Evolutionary conservation across 2,329 filamentous ascomycete species (phyloP).

Genomic region (Pseudocercospora vitis): DNA sequence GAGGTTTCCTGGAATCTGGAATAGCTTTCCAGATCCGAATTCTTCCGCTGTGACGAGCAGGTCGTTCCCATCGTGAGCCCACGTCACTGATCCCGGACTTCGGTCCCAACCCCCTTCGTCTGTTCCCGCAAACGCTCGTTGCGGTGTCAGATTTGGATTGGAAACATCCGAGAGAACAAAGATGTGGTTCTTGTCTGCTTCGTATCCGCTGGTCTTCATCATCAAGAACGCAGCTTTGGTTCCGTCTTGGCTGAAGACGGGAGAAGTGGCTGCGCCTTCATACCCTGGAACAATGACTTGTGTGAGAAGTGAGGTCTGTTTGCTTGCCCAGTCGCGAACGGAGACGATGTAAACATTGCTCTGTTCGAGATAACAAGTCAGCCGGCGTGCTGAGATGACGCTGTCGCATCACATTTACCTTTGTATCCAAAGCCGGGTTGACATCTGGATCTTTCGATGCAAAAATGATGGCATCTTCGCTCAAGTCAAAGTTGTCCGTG

Average conservation of each 20-base stretch:
- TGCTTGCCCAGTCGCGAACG: constrained; percentile 60
- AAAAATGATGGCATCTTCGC: constrained; percentile 65
- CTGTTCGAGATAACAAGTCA: too few relatives aligned
- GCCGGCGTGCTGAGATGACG: too few relatives aligned
- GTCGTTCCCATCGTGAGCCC: constrained; percentile 56
- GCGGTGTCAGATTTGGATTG: not conserved
- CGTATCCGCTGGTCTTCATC: constrained; percentile 76
- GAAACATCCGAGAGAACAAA: constrained; percentile 63
- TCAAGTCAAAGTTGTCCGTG: constrained; percentile 75
- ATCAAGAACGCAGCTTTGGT: constrained; percentile 71
- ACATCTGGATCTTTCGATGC: constrained; percentile 72
- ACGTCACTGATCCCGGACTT: constrained; percentile 53
- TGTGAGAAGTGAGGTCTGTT: constrained; percentile 52
- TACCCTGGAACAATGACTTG: constrained; percentile 59
- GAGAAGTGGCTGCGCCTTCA: constrained; percentile 64
- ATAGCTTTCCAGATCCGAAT: constrained; percentile 62
- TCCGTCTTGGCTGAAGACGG: constrained; percentile 73
- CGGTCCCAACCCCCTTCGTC: constrained; percentile 49
- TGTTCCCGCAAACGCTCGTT: constrained; percentile 13
- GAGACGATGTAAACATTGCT: constrained; percentile 75
- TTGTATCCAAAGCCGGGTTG: constrained; percentile 73
- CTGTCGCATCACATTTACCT: constrained; percentile 38
- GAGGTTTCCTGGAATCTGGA: constrained; percentile 34
- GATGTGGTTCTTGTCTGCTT: constrained; percentile 73
- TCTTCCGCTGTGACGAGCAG: constrained; percentile 76